phyloP scores from a whole-genome alignment of 257 asterid species.

The Oldenlandia corymbosa region DNA sequence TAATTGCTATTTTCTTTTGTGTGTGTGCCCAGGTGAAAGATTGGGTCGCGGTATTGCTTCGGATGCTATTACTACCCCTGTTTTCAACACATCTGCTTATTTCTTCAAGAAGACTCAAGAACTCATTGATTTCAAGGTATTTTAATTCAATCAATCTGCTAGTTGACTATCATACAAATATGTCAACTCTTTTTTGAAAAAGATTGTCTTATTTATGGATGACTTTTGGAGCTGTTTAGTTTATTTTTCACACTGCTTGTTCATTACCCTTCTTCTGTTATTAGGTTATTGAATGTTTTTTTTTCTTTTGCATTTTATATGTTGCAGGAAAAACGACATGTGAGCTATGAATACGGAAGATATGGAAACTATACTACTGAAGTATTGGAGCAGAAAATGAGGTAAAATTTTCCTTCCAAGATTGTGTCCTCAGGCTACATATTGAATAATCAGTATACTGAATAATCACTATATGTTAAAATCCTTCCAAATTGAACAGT shows the following conservation, averaged over 20 bases:
- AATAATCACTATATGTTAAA: neutral
- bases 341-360: constrained; percentile 87
- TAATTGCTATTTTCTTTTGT: constrained; percentile 4
- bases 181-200: too few species aligned
- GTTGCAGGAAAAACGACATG: constrained; percentile 66
- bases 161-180: neutral
- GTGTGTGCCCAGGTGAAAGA: constrained; percentile 68
- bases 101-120: constrained; percentile 81
- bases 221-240: too few species aligned
- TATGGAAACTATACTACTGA: constrained; percentile 85
- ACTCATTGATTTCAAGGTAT: constrained; percentile 88
- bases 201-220: too few species aligned
- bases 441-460: too few species aligned
- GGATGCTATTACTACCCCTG: constrained; percentile 90
- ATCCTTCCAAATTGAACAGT: constrained; percentile 37
- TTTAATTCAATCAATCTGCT: constrained; percentile 3
- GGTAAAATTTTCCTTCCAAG: constrained; percentile 25
- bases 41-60: constrained; percentile 73
- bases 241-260: neutral
- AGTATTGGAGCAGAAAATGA: constrained; percentile 84
- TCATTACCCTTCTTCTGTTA: neutral
- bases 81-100: constrained; percentile 87
- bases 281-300: neutral
- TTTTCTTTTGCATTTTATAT: neutral
- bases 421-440: neutral